Conservation (phyloP, 2,329 filamentous ascomycete genomes). For the Pseudogymnoascus sp. region DNA sequence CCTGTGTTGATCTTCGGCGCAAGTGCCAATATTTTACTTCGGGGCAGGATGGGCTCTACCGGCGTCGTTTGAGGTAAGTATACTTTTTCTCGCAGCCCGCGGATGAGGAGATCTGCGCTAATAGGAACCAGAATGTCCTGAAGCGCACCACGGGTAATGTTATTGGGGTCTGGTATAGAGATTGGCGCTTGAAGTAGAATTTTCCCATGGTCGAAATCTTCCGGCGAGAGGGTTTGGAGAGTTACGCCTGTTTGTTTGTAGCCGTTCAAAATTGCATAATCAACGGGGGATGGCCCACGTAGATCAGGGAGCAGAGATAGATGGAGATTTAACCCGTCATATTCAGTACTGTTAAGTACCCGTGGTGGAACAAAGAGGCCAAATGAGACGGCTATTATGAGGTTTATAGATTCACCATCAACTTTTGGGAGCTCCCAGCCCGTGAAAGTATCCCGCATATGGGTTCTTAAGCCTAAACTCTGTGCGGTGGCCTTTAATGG, state of each 20-base stretch:
- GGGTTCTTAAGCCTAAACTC: constrained; percentile 51
- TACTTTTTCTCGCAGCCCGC: constrained; percentile 52
- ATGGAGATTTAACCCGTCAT: constrained; percentile 89
- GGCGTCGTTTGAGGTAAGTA: constrained; percentile 49
- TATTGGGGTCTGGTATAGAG: constrained; percentile 43
- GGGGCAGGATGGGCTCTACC: constrained; percentile 20
- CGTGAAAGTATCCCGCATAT: constrained; percentile 75
- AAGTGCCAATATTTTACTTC: constrained; percentile 33
- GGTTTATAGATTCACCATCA: constrained; percentile 48
- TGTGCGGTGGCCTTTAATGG: constrained; percentile 63
- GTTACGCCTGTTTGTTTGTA: constrained; percentile 63
- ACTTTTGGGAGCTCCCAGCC: constrained; percentile 63
- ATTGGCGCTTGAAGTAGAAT: constrained; percentile 60
- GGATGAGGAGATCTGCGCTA: constrained; percentile 65
- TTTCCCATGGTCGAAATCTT: constrained; percentile 68
- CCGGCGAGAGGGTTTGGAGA: constrained; percentile 76
- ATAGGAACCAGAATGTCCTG: constrained; percentile 48
- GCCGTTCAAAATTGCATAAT: constrained; percentile 67
- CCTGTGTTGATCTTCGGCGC: constrained; percentile 67
- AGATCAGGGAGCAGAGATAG: constrained; percentile 85
- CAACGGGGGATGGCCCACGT: constrained; percentile 77
- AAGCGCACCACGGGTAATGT: constrained; percentile 43
- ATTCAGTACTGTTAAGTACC: constrained; percentile 61
- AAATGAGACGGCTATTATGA: constrained; percentile 90
- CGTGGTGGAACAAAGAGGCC: constrained; percentile 78